These are phyloP conservation scores for Myxozyma melibiosi DNA, from an alignment of 805 yeast species.

Conservation along the genomic window DNA sequence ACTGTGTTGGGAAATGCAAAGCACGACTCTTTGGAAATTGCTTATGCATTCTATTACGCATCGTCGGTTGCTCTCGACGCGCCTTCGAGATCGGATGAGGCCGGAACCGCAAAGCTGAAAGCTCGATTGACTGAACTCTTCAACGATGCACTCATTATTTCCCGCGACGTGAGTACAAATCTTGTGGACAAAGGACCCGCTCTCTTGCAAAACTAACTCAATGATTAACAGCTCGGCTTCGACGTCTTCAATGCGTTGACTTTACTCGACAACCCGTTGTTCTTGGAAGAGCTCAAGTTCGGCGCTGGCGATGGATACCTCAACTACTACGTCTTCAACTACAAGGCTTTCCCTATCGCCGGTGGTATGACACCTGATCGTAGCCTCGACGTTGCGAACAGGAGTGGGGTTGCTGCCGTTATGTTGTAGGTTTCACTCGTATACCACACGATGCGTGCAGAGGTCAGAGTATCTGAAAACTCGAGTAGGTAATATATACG, in stretches of 20 bases:
- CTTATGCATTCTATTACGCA: constrained; percentile 89
- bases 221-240: constrained; percentile 48
- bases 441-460: too few relatives aligned
- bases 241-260: constrained; percentile 95
- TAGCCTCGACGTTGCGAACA: constrained; percentile 53
- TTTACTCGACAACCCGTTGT: constrained; percentile 83
- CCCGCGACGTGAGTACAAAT: constrained; percentile 49
- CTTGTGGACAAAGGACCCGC: neutral
- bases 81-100: constrained; percentile 43
- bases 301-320: constrained; percentile 93
- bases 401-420: constrained; percentile 89
- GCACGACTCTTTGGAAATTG: constrained; percentile 74
- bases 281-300: constrained; percentile 80
- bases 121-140: constrained; percentile 64
- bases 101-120: constrained; percentile 51
- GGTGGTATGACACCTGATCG: constrained; percentile 75
- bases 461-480: too few relatives aligned
- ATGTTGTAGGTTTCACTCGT: constrained; percentile 51
- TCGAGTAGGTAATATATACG: too few relatives aligned
- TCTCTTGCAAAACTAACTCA: neutral
- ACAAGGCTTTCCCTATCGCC: constrained; percentile 72
- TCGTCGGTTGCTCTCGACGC: constrained; percentile 57
- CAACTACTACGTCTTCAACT: constrained; percentile 90
- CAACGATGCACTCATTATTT: constrained; percentile 72
- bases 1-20: constrained; percentile 64